Evolutionary conservation across 192 early-diverging fungal species (phyloP), one percentile per base, ranked within the genome.

Genomic region (Obelidium mucronatum): DNA sequence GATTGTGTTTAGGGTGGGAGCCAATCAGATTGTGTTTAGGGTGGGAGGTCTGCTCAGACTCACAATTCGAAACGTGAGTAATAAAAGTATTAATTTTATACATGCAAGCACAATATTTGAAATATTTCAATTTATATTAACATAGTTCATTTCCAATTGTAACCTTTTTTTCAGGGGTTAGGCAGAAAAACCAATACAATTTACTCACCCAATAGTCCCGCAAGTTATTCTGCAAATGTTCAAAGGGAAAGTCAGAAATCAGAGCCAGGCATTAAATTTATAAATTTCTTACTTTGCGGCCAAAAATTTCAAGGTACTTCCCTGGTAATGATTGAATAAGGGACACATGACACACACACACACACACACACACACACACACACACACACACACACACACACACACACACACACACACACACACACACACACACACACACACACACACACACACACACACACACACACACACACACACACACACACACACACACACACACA

Each of bases 101-200:
- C n/a, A n/a, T n/a, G n/a, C n/a, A n/a, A n/a, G n/a, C n/a, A n/a
- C n/a, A n/a, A n/a, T n/a, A n/a, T n/a, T n/a, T n/a, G n/a, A n/a
- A n/a, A n/a, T n/a, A n/a, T n/a, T n/a, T n/a, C n/a, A n/a, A n/a
- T n/a, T n/a, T n/a, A n/a, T n/a, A n/a, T n/a, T n/a, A n/a, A n/a
- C 68, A 97, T n/a, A 97, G 86, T 80, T 98, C 96, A 79, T 98
- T 98, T 65, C 96, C 96, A 75, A 98, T 88, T 15, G 96, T 98
- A 33, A 35, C 35, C 63, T 65, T n/a, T n/a, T n/a, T n/a, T n/a
- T n/a, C n/a, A n/a, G n/a, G n/a, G n/a, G n/a, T n/a, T n/a, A n/a
- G 35, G 34, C 31, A 19, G 19, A 5, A 15, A 42, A 35, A 2
- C 2, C 11, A 34, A 65, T n/a, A 34, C 1, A 11, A 17, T 17